A percentile compares a stretch with the other conserved stretches of the same genome.
Evolutionary conservation across 805 yeast genomes (phyloP).

Genomic region (Torulaspora franciscae): DNA sequence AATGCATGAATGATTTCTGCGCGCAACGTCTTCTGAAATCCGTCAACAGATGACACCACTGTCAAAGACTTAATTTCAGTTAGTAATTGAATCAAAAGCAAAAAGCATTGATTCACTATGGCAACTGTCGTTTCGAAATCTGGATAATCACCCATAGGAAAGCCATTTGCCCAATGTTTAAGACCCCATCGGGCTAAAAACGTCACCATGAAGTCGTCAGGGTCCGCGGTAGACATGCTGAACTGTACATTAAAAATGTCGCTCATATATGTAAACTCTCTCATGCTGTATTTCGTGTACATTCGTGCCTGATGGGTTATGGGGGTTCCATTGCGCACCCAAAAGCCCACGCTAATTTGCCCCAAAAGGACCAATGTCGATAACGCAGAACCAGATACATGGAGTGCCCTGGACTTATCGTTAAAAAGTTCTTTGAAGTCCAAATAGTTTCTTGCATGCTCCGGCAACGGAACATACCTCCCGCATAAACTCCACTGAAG

Average conservation of each 20-base stretch:
- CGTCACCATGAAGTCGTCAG: slow-evolving; percentile 52
- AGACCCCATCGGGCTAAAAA: slow-evolving; percentile 69
- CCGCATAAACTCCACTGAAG: slow-evolving; percentile 36
- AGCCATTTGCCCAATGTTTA: slow-evolving; percentile 46
- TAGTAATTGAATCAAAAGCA: slow-evolving; percentile 59
- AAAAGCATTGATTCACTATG: slow-evolving; percentile 75
- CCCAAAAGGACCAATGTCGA: slow-evolving; percentile 72
- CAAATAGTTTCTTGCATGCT: slow-evolving; percentile 15
- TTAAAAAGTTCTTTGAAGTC: slow-evolving; percentile 19
- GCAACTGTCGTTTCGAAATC: slow-evolving; percentile 43
- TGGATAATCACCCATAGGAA: slow-evolving; percentile 40
- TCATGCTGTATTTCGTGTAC: slow-evolving; percentile 68
- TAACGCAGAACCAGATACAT: slow-evolving; percentile 59
- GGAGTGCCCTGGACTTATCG: slow-evolving; percentile 19
- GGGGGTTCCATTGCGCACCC: slow-evolving; percentile 92
- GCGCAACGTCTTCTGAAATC: slow-evolving; percentile 47
- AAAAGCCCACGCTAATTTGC: slow-evolving; percentile 81
- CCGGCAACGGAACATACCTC: slow-evolving; percentile 25
- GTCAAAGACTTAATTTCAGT: slow-evolving; percentile 61
- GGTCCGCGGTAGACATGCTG: slow-evolving; percentile 50
- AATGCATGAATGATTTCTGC: slow-evolving; percentile 77
- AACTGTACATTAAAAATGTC: slow-evolving; percentile 71
- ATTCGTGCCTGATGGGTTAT: slow-evolving; percentile 73
- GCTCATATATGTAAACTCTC: slow-evolving; percentile 78
- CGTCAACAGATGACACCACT: slow-evolving; percentile 45